These are phyloP conservation scores for Stagonosporopsis vannaccii DNA, from an alignment of 2,329 filamentous ascomycete genomes.

Conservation along the genomic window DNA sequence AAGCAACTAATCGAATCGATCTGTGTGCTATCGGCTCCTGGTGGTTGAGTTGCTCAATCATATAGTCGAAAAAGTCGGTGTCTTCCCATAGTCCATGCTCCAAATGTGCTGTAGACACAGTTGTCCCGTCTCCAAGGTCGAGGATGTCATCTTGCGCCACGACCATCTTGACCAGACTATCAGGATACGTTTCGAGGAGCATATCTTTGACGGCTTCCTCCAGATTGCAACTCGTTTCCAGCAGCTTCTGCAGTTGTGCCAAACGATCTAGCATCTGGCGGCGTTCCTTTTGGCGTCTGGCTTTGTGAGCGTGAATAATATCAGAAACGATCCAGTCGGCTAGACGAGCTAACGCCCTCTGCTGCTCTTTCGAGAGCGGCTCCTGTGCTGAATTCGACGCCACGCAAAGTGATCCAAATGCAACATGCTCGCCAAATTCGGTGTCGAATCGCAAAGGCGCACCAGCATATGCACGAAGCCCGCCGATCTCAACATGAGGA, in stretches of 20 bases:
- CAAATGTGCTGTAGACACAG: constrained; percentile 39
- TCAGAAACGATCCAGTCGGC: constrained; percentile 53
- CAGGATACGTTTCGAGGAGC: constrained; percentile 46
- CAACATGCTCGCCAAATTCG: constrained; percentile 51
- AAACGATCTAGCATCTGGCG: constrained; percentile 50
- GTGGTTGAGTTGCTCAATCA: constrained; percentile 50
- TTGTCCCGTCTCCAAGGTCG: constrained; percentile 33
- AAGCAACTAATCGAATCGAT: constrained; percentile 50
- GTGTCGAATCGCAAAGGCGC: constrained; percentile 51
- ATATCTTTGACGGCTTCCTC: constrained; percentile 39
- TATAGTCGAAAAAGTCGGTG: constrained; percentile 48
- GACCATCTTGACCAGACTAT: constrained; percentile 40
- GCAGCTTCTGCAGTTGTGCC: constrained; percentile 29
- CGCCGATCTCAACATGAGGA: constrained; percentile 52
- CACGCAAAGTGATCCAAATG: constrained; percentile 55
- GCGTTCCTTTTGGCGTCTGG: constrained; percentile 52
- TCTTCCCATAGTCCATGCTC: constrained; percentile 57
- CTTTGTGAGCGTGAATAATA: constrained; percentile 50
- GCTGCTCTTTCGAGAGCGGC: constrained; percentile 41
- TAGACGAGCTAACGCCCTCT: constrained; percentile 46
- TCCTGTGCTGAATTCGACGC: constrained; percentile 48
- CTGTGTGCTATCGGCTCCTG: constrained; percentile 31
- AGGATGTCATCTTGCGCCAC: constrained; percentile 31
- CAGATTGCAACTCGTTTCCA: constrained; percentile 29
- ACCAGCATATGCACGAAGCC: constrained; percentile 54